Evolutionary conservation across 768 basidiomycete species (phyloP).

Genomic region (Tulasnella sp.): DNA sequence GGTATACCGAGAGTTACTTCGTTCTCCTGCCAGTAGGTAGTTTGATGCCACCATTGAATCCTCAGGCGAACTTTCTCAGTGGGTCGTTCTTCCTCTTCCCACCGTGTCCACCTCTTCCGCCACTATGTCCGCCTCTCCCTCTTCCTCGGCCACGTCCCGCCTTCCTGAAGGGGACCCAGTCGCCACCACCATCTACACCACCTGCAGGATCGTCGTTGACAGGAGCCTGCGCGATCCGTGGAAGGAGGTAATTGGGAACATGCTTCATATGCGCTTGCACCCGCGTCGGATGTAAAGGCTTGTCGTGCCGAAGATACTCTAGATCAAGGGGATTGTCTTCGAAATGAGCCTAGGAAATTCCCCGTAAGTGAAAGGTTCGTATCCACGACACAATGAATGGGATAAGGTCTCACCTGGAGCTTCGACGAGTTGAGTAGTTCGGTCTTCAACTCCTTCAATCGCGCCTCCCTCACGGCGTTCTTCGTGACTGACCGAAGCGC

Average conservation of each 20-base stretch:
- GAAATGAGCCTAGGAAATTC: constrained; percentile 72
- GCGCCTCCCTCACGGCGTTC: constrained; percentile 76
- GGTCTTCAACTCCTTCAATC: constrained; percentile 84
- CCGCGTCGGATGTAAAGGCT: constrained; percentile 80
- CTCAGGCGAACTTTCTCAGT: too few relatives aligned
- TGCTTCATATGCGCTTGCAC: constrained; percentile 94
- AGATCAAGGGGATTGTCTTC: constrained; percentile 93
- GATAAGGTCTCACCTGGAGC: constrained; percentile 60
- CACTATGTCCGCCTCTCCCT: not conserved
- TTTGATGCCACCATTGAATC: too few relatives aligned
- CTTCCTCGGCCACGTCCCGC: not conserved
- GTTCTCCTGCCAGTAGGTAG: too few relatives aligned
- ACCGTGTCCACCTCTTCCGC: not conserved
- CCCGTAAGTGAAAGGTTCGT: not conserved
- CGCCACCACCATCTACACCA: too few relatives aligned
- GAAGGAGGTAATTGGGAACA: constrained; percentile 85
- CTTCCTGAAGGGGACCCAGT: not conserved
- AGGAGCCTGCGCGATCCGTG: constrained; percentile 25
- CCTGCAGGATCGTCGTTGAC: not conserved
- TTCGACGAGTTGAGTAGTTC: constrained; percentile 95
- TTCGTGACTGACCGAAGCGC: constrained; percentile 82
- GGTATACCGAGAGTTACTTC: too few relatives aligned
- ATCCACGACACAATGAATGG: not conserved
- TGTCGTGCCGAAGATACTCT: constrained; percentile 88
- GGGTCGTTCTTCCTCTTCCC: too few relatives aligned